These are phyloP conservation scores for Pholiota conissans DNA, from an alignment of 768 basidiomycete genomes.

Conservation along the genomic window DNA sequence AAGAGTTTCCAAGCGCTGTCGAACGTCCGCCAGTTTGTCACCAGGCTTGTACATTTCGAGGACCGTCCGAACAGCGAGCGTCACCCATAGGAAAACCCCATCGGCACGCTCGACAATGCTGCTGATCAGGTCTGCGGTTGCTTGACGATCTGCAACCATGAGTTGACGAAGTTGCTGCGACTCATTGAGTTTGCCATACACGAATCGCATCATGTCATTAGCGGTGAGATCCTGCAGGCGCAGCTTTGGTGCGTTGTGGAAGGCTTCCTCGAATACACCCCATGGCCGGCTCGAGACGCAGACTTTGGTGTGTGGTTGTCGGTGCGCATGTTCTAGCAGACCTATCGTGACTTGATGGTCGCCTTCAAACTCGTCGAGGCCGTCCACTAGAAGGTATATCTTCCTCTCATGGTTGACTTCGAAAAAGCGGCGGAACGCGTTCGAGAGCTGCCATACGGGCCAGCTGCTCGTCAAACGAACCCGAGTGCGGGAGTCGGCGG, in stretches of 20 bases:
- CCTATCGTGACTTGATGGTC: constrained; percentile 6
- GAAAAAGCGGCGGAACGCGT: constrained; percentile 6
- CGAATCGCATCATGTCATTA: constrained; percentile 8
- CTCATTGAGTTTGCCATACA: background rate
- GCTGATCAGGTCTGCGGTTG: background rate
- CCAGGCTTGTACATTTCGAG: background rate
- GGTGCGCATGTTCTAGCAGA: constrained; percentile 2
- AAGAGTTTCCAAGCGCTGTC: background rate
- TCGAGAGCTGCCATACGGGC: constrained; percentile 4
- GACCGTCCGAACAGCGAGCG: constrained; percentile 6
- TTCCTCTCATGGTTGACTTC: background rate
- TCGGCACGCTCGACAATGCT: constrained; percentile 5
- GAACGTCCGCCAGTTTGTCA: background rate
- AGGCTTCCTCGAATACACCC: constrained; percentile 7
- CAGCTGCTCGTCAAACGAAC: constrained; percentile 5
- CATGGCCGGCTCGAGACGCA: constrained; percentile 11
- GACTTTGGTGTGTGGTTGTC: constrained; percentile 5
- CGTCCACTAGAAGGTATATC: constrained; percentile 11
- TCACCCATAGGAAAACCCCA: constrained; percentile 12
- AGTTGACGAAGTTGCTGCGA: background rate
- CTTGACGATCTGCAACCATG: background rate
- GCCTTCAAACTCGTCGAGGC: constrained; percentile 13
- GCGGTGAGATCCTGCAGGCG: constrained; percentile 11
- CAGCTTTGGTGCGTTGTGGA: constrained; percentile 1
- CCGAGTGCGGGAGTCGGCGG: constrained; percentile 9